Base-by-base conservation (phyloP, 2,329 filamentous ascomycete genomes). In the Tolypocladium amazonense region DNA sequence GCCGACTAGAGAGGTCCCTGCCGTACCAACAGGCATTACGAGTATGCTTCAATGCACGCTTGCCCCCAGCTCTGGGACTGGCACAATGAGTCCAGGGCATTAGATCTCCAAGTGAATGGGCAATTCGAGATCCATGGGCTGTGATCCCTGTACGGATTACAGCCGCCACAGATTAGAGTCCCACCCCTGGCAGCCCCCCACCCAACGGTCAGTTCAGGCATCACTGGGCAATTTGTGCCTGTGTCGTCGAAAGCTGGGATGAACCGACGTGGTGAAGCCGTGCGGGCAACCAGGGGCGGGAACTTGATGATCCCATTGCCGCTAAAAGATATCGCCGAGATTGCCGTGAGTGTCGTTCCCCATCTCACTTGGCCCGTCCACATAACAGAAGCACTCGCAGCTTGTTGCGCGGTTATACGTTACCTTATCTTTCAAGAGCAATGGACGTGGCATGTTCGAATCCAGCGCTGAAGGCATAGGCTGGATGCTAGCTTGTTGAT, bases 31-130 rank as follows among this genome's bases (percentile, higher is more conserved):
- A 33, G 14, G 14, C 18, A 20, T 8, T 20, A 12, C 18, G 12
- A 14, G 23, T 30, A 6, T 52, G 47, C 25, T 52, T 15, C 47
- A 52, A n/a, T 4, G 15, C 18, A n/a, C 18, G 18, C 39, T 4
- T 2, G 12, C 27, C 27, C 47, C 18, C 23, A 41, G 15, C 54
- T 56, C 14, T 9, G 35, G 9, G 41, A 35, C 47, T n/a, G n/a
- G 37, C 12, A n/a, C 50, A 25, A 43, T 25, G 35, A 45, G 30
- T 61, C 61, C 43, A 45, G 58, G 61, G 61, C 65, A 61, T 64
- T 56, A 62, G 62, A 65, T 65, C 61, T 64, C 60, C 66, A 65
- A 68, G 67, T 68, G 68, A 68, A 64, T 60, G 35, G 35, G 35
- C 14, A 61, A 62, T 59, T 50, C 59, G 60, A 65, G 62, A 68